Evolutionary conservation across 352 stramenopile species (phyloP), one percentile per base, ranked within the genome.

Genomic region (Phytophthora ohioensis): DNA sequence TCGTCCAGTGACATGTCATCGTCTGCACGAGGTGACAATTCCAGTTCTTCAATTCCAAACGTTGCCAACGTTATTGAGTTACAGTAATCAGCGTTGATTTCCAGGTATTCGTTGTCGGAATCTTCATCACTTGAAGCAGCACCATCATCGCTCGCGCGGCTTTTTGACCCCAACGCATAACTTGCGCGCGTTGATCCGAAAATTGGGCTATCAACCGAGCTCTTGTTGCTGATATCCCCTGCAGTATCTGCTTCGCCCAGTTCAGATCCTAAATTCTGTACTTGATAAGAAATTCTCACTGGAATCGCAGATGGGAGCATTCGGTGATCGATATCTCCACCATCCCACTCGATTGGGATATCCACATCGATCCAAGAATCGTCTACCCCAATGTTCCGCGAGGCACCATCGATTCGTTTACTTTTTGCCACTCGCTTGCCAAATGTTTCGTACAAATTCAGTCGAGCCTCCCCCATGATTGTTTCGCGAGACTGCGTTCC

Each of bases 1-100:
- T 39, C 41, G 15, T 34, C 41, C 38, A 62, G 3, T 10, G 34
- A 48, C 8, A 30, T 2, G 4, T 56, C n/a, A 45, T 30, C 42
- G 42, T 64, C n/a, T 32, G 17, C 52, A 39, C 76, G 12, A 10
- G 79, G 77, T 34, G 81, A 88, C 3, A 87, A 27, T 47, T 85
- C 67, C 12, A 88, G 34, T 58, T 87, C 80, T 7, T 75, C 46
- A 35, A 84, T 90, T 4, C 80, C 80, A 38, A 88, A 63, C 3
- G 78, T 84, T 17, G 56, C 63, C 34, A 90, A 31, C 1, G 79
- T 87, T 39, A 88, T 76, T 21, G 81, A 68, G 32, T 72, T 48
- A 43, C 67, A 76, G 41, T 52, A 47, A 2, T 47, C 41, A 12
- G 67, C 36, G 8, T 73, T 52, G 5, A 71, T 62, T 11, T 49